Conservation (phyloP, 371 early-diverging fungal species). For the Mortierella sp. region DNA sequence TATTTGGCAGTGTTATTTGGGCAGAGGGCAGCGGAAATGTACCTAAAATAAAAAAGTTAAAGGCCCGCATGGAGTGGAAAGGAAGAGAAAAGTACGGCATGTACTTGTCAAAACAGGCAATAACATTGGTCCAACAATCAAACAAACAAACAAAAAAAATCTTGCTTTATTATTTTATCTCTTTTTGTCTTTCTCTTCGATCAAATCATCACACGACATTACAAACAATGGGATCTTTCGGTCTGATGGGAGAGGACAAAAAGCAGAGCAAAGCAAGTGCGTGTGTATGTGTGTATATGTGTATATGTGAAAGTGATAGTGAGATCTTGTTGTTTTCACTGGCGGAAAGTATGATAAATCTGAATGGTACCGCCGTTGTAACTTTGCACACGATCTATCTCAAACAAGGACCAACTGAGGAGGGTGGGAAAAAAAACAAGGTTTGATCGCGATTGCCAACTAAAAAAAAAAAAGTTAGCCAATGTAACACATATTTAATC, state of each 20-base stretch:
- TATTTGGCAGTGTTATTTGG: not conserved
- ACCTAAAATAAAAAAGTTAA: not conserved
- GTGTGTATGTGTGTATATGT: too few relatives aligned
- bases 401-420: not conserved
- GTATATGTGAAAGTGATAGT: too few relatives aligned
- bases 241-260: not conserved
- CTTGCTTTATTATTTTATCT: slow-evolving; percentile 3
- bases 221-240: not conserved
- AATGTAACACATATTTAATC: not conserved
- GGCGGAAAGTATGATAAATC: not conserved
- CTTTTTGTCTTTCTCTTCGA: not conserved
- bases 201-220: not conserved
- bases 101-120: not conserved
- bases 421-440: slow-evolving; percentile 40
- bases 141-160: slow-evolving; percentile 1
- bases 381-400: slow-evolving; percentile 2
- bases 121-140: not conserved
- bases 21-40: not conserved
- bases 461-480: slow-evolving; percentile 3
- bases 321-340: too few relatives aligned
- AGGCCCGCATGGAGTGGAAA: not conserved
- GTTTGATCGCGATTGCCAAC: slow-evolving; percentile 37
- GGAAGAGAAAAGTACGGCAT: not conserved
- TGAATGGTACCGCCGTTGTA: not conserved
- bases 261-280: too few relatives aligned